Evolutionary conservation across 2,329 filamentous ascomycete species (phyloP).

Genomic region (Colletotrichum phormii): DNA sequence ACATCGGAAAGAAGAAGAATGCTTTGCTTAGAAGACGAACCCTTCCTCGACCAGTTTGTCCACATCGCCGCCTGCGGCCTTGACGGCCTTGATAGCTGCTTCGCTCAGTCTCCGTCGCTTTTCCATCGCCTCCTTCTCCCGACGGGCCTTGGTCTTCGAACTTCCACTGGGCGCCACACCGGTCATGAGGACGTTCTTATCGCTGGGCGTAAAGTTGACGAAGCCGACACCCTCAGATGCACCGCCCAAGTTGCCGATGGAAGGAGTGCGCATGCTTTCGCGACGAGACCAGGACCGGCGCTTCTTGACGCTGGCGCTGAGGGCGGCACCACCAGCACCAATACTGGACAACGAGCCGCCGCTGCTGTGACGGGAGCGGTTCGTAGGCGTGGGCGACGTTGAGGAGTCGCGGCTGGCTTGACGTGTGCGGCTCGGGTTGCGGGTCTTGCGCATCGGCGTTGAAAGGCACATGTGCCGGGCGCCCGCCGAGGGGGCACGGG

Average conservation of each 20-base stretch:
- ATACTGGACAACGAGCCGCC: slow-evolving; percentile 48
- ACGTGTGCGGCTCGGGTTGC: slow-evolving; percentile 47
- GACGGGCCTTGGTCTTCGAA: slow-evolving; percentile 91
- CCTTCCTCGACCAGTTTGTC: slow-evolving; percentile 63
- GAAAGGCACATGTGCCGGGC: slow-evolving; percentile 58
- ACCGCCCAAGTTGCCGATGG: slow-evolving; percentile 44
- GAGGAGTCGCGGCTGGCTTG: slow-evolving; percentile 39
- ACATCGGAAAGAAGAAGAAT: background rate
- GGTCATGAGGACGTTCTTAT: slow-evolving; percentile 82
- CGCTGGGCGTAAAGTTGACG: slow-evolving; percentile 89
- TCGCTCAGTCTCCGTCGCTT: slow-evolving; percentile 76
- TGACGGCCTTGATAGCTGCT: slow-evolving; percentile 75
- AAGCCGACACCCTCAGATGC: slow-evolving; percentile 67
- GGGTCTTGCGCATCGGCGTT: slow-evolving; percentile 56
- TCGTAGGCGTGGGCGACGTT: slow-evolving; percentile 52
- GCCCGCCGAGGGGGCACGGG: slow-evolving; percentile 65
- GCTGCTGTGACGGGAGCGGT: slow-evolving; percentile 52
- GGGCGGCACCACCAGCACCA: slow-evolving; percentile 49
- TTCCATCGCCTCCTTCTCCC: slow-evolving; percentile 89
- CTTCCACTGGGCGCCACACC: slow-evolving; percentile 93
- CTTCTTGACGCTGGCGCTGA: slow-evolving; percentile 52
- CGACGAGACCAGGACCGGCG: slow-evolving; percentile 47
- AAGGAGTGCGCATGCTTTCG: slow-evolving; percentile 43
- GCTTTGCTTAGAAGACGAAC: slow-evolving; percentile 52
- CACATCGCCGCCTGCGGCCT: slow-evolving; percentile 77